phyloP scores from a whole-genome alignment of 441 rosid genomes.

The Populus hybrid region DNA sequence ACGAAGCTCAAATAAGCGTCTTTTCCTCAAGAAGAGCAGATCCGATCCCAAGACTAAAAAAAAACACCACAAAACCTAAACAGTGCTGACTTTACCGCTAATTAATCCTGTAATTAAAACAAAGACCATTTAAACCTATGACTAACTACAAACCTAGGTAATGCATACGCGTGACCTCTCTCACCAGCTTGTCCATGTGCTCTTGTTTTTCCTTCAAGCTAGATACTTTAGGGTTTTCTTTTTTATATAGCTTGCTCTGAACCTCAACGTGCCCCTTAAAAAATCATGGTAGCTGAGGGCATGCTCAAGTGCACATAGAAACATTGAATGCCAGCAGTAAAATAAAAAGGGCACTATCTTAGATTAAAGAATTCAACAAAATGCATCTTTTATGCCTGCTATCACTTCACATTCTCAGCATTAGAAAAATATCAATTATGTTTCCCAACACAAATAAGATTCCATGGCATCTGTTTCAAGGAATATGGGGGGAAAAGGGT shows the following conservation, averaged over 20 bases:
- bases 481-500: background rate
- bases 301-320: slow-evolving; percentile 16
- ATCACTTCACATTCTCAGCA: background rate
- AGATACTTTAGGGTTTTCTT: background rate
- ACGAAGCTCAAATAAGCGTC: background rate
- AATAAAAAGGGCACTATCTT: background rate
- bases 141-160: background rate
- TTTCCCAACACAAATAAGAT: slow-evolving; percentile 4
- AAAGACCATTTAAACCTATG: background rate
- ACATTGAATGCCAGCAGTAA: background rate
- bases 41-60: background rate
- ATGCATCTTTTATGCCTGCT: background rate
- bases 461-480: slow-evolving; percentile 1
- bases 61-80: background rate
- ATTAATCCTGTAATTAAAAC: background rate
- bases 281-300: slow-evolving; percentile 3
- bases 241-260: background rate
- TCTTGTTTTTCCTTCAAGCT: slow-evolving; percentile 3
- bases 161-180: slow-evolving; percentile 4
- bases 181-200: slow-evolving; percentile 8
- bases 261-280: background rate
- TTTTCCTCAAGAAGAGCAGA: background rate
- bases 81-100: background rate
- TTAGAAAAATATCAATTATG: background rate
- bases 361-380: background rate